A percentile compares a stretch with the other conserved stretches of the same genome.
Conservation (phyloP, 1,139 yeast genomes). For the Saccharomyces uvarum region DNA sequence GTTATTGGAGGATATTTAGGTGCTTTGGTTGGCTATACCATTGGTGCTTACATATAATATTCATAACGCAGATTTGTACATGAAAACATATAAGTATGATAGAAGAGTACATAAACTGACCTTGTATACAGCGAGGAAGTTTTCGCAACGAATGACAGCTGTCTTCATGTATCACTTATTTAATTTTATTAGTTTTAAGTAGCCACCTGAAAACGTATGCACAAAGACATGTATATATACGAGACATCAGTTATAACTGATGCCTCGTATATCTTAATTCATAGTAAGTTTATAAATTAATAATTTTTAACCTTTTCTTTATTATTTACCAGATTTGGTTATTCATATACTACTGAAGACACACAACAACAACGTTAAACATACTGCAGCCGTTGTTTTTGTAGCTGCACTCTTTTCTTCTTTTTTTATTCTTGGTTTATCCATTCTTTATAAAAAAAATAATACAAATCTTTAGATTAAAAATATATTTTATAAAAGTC, state of each 20-base stretch:
- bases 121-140: neutral
- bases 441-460: constrained; percentile 1
- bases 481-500: constrained; percentile 16
- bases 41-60: constrained; percentile 26
- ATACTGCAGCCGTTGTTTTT: neutral
- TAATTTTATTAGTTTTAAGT: too few species aligned
- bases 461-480: constrained; percentile 13
- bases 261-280: too few species aligned
- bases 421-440: neutral
- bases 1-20: constrained; percentile 76
- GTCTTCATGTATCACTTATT: neutral
- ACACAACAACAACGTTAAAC: neutral
- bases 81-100: constrained; percentile 2
- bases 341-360: too few species aligned
- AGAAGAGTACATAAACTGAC: constrained; percentile 5
- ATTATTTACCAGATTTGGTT: too few species aligned
- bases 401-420: neutral
- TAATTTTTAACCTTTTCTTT: too few species aligned
- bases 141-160: neutral
- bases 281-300: too few species aligned
- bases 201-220: too few species aligned
- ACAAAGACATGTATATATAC: too few species aligned
- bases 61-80: neutral
- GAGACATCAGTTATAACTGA: too few species aligned
- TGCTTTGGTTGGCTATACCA: constrained; percentile 47